phyloP scores from a whole-genome alignment of 2,329 filamentous ascomycete genomes.

The Paracoccidioides brasiliensis region DNA sequence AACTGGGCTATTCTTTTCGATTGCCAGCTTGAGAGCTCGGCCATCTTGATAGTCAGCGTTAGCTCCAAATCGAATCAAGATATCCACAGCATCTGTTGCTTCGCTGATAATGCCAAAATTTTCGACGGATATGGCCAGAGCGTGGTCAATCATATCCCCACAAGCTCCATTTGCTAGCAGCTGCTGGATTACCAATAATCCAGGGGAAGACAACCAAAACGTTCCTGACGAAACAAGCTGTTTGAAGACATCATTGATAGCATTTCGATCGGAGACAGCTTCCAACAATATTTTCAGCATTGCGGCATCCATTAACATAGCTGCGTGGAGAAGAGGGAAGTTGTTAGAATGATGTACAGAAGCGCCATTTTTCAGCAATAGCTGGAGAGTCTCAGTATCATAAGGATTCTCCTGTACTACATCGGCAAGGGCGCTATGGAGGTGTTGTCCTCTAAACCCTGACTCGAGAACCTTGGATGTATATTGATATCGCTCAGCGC shows the following conservation, averaged over 20 bases:
- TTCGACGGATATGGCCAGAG: slow-evolving; percentile 37
- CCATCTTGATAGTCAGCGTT: slow-evolving; percentile 42
- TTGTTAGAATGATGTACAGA: slow-evolving; percentile 44
- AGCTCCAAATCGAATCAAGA: slow-evolving; percentile 26
- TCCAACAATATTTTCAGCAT: slow-evolving; percentile 10
- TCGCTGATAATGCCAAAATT: slow-evolving; percentile 26
- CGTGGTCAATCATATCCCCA: slow-evolving; percentile 31
- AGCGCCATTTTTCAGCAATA: slow-evolving; percentile 42
- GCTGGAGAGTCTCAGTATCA: slow-evolving; percentile 28
- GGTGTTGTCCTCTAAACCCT: slow-evolving; percentile 5
- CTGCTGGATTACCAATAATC: slow-evolving; percentile 36
- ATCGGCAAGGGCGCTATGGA: slow-evolving; percentile 11
- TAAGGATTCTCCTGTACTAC: slow-evolving; percentile 10
- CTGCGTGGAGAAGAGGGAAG: slow-evolving; percentile 33
- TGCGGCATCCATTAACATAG: slow-evolving; percentile 7
- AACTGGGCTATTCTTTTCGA: slow-evolving; percentile 40
- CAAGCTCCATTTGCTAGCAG: slow-evolving; percentile 29
- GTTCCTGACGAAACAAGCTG: slow-evolving; percentile 5
- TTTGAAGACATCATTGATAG: slow-evolving; percentile 10
- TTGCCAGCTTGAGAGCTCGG: slow-evolving; percentile 37
- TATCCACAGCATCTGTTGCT: slow-evolving; percentile 32
- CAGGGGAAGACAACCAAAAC: slow-evolving; percentile 38
- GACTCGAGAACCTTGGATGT: slow-evolving; percentile 14
- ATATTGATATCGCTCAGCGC: slow-evolving; percentile 7
- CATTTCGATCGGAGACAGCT: slow-evolving; percentile 3